These are phyloP conservation scores for Oxyria digyna DNA, from an alignment of 148 eudicot species.

Conservation along the genomic window DNA sequence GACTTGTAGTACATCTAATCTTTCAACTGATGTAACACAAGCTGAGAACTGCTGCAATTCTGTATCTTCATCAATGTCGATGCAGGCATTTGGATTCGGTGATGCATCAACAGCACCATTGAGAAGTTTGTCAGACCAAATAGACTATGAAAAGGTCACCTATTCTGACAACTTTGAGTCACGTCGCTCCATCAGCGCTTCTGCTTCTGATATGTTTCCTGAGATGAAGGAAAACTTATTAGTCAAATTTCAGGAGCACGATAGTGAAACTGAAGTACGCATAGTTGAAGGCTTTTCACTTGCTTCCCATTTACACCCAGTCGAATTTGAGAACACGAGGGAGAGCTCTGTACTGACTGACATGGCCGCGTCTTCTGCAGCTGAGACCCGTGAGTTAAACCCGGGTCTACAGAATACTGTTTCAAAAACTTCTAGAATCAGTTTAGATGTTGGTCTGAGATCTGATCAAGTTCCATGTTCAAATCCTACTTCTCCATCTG, in stretches of 20 bases:
- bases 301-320: conserved; percentile 29
- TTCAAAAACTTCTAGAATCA: conserved; percentile 14
- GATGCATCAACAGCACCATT: conserved; percentile 51
- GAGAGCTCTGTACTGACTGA: conserved; percentile 16
- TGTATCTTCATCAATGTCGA: conserved; percentile 47
- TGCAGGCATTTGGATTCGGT: conserved; percentile 67
- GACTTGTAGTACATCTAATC: conserved; percentile 11
- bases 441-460: conserved; percentile 13
- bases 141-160: conserved; percentile 23
- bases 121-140: conserved; percentile 21
- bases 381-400: conserved; percentile 18
- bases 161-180: conserved; percentile 27
- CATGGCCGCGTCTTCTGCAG: conserved; percentile 15
- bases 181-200: conserved; percentile 22
- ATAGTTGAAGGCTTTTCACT: conserved; percentile 26
- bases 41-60: conserved; percentile 61
- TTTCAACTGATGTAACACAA: conserved; percentile 25
- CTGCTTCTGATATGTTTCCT: conserved; percentile 25
- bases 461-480: conserved; percentile 26
- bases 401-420: conserved; percentile 18
- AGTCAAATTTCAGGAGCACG: conserved; percentile 16
- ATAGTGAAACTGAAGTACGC: conserved; percentile 16
- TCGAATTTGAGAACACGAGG: conserved; percentile 15
- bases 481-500: conserved; percentile 26
- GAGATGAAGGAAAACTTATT: conserved; percentile 18